Conservation (phyloP, 2,329 filamentous ascomycete genomes). For the Fusarium setosum region DNA sequence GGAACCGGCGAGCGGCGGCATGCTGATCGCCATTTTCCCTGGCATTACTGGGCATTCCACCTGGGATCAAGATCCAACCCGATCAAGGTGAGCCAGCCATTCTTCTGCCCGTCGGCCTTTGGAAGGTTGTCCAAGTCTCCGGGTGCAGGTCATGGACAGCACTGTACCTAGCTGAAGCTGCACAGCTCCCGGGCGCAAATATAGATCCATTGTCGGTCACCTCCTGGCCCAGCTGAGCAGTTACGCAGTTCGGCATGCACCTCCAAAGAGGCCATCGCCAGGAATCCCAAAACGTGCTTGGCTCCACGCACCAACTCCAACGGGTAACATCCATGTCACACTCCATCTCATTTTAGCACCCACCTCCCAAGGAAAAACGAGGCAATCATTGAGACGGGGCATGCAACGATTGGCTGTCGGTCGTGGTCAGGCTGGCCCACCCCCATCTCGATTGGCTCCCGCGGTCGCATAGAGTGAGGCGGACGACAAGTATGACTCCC, state of each 20-base stretch:
- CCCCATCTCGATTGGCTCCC: slow-evolving; percentile 39
- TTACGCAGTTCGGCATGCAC: neutral
- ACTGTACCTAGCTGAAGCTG: neutral
- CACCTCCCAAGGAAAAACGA: slow-evolving; percentile 41
- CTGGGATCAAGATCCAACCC: slow-evolving; percentile 14
- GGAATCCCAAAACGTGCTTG: slow-evolving; percentile 9
- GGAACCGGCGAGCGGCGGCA: slow-evolving; percentile 26
- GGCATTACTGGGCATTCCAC: slow-evolving; percentile 14
- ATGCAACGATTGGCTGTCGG: slow-evolving; percentile 42
- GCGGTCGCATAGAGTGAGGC: slow-evolving; percentile 43
- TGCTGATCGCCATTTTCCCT: slow-evolving; percentile 36
- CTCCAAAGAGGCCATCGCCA: slow-evolving; percentile 30
- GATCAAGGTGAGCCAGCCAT: too few species aligned
- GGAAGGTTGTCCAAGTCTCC: neutral
- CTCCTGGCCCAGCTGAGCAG: slow-evolving; percentile 9
- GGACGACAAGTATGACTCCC: slow-evolving; percentile 29
- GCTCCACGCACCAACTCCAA: slow-evolving; percentile 24
- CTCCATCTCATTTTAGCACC: slow-evolving; percentile 36
- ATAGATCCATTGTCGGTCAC: too few species aligned
- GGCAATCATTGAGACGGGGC: slow-evolving; percentile 42
- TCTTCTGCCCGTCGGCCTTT: neutral
- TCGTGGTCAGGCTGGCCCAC: slow-evolving; percentile 35
- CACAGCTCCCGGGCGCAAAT: neutral
- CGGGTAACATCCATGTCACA: slow-evolving; percentile 28
- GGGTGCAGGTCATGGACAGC: neutral